Conservation (phyloP, 2,329 filamentous ascomycete species). For the Alternaria consortialis region DNA sequence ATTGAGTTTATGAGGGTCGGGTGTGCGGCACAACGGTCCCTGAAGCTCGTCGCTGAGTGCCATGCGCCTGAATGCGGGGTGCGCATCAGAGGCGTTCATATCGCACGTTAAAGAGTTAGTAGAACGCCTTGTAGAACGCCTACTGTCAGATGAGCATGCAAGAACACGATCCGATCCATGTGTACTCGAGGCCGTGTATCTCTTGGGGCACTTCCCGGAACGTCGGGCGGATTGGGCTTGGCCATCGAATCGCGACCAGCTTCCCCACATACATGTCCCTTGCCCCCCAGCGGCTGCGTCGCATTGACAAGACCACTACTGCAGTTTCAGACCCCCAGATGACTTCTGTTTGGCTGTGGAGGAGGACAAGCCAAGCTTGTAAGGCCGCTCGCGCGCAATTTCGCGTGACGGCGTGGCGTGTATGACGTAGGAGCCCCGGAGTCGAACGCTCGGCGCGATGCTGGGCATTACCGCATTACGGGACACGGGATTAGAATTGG, state of each 20-base stretch:
- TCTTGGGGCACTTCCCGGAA: constrained; percentile 11
- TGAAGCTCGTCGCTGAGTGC: constrained; percentile 5
- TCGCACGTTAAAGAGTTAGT: constrained; percentile 1
- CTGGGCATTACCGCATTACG: constrained; percentile 38
- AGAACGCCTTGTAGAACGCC: background rate
- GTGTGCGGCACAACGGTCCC: constrained; percentile 13
- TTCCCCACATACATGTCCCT: constrained; percentile 32
- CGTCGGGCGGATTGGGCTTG: constrained; percentile 21
- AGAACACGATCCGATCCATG: constrained; percentile 11
- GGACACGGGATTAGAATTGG: constrained; percentile 18
- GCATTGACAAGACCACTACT: constrained; percentile 31
- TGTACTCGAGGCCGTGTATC: constrained; percentile 5
- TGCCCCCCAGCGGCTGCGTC: constrained; percentile 26
- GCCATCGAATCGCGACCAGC: constrained; percentile 22
- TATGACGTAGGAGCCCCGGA: constrained; percentile 32
- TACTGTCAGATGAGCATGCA: constrained; percentile 6
- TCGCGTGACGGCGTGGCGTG: constrained; percentile 30
- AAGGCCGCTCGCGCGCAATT: constrained; percentile 16
- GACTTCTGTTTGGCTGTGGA: constrained; percentile 26
- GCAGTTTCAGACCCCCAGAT: constrained; percentile 20
- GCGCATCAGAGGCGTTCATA: constrained; percentile 7
- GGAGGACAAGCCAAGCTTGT: constrained; percentile 23
- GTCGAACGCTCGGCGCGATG: constrained; percentile 28
- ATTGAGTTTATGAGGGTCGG: constrained; percentile 2
- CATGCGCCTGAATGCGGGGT: constrained; percentile 5